Evolutionary conservation across 495 filamentous ascomycete genomes (phyloP), one percentile per base, ranked within the genome.

Genomic region (Aspergillus homomorphus): DNA sequence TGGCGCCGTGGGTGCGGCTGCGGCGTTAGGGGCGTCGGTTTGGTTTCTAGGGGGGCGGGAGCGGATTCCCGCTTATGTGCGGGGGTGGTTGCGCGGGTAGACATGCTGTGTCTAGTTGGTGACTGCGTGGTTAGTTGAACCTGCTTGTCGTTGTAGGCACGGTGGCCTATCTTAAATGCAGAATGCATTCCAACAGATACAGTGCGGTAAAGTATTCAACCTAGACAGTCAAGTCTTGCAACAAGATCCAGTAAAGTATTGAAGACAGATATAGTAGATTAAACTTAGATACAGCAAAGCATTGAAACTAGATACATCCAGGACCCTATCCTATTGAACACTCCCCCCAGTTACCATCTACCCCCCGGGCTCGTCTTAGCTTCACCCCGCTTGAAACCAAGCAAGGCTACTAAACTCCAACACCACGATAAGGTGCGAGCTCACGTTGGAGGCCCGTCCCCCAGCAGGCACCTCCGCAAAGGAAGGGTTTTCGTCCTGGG

Each of bases 381-480:
- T 51, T 51, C 48, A 30, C 48, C 48, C 18, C n/a, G n/a, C n/a
- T 14, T 28, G 26, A 28, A 3, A 4, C 4, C 26, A 54, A 23
- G 8, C 19, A 43, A 24, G 46, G 46, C 46, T 50, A 50, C 46
- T 50, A 26, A 21, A 50, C 46, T 50, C 46, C 46, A 50, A 16
- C 46, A 50, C 46, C 46, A 16, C 46, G 46, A 50, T 50, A 21
- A 50, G 46, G 46, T 50, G 46, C 46, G 46, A 50, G 46, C 46
- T 50, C 12, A 24, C 22, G 46, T 5, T 50, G 46, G 46, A 50
- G 45, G 46, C 26, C 26, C 9, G 26, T 28, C 26, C 9, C 26
- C 26, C 26, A 28, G 4, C 26, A 28, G 26, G 26, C 26, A 28
- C 3, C 26, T 4, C 3, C 26, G 26, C 26, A 28, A 28, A 9